Evolutionary conservation across 129 eudicot genomes (phyloP), one percentile per base, ranked within the genome.

Genomic region (Helianthus tuberosus): DNA sequence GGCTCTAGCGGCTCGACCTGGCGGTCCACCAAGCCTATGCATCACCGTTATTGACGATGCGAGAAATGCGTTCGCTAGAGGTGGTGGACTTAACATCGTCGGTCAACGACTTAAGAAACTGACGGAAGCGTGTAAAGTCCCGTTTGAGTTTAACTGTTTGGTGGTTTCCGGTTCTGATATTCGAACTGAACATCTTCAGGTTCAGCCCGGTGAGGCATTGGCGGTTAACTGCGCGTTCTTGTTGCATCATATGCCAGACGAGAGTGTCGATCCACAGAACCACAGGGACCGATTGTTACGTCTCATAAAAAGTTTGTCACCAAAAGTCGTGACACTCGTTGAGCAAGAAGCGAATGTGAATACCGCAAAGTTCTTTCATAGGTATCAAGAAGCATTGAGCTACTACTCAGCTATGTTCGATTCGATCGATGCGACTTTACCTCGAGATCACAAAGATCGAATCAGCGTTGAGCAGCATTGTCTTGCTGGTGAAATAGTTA

Each of bases 341-440:
- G 97, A 92, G 75, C 97, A 92, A 65, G 97, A 92, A 66, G 83
- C 97, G 1, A 87, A 92, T 75, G 89, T 94, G 46, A 92, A 92
- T 36, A 92, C 93, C 0, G 71, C 89, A 3, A 67, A 87, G 8
- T 92, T 92, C 83, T 71, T 74, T 17, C 83, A 76, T 10, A 29
- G 96, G 65, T 87, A 87, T 48, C 39, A 72, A 17, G 97, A 92
- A 77, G 87, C 89, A 0, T 82, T 85, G 3, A 89, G 89, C 53
- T 92, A 85, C 74, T 92, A 92, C 70, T 66, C 85, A 2, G 97
- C 97, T 1, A 89, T 92, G 96, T 92, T 92, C 47, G 97, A 92
- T 72, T 87, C 96, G 10, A 89, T 92, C 7, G 97, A 89, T 71
- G 96, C 86, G 1, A 84, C 84, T 2, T 75, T 81, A 0, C n/a